Evolutionary conservation across 306 rosid genomes (phyloP), one percentile per base, ranked within the genome.

Genomic region (Crataegus laevigata): DNA sequence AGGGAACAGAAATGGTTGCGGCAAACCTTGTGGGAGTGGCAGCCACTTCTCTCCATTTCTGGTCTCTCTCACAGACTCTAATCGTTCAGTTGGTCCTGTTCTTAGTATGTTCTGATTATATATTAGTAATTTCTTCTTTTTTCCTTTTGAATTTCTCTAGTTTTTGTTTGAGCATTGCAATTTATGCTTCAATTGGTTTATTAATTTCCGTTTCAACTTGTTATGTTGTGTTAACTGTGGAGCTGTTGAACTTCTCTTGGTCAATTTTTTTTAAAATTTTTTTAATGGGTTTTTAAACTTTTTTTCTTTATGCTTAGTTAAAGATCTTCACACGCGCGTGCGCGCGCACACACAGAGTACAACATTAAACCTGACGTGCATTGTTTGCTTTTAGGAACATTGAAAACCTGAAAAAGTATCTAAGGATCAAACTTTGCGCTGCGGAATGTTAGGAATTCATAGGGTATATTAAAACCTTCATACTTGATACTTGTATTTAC

Each of bases 1-100:
- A 43, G 93, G 88, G 47, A 58, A 78, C 58, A 85, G 85, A 82
- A 78, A 51, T 30, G 89, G 84, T 24, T 74, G 70, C 3, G 78
- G 87, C 0, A 45, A 75, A 10, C 89, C 88, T 0, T 80, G 81
- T 5, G 88, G 93, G 0, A 74, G 83, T 4, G 87, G 40, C 40
- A 36, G 40, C 40, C 9, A 36, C 40, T 36, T 36, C 40, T 36
- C 40, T 36, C 40, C 6, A 7, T 36, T 36, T 36, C 40, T 36
- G 9, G 9, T 36, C 40, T 36, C 40, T 36, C 40, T 36, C 10
- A 5, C 10, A 5, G 6, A 6, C 40, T 36, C 40, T 36, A 36
- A 36, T 36, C 8, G 40, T 36, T 36, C 9, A 36, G 9, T 36
- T 36, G 40, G 40, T 36, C 40, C 40, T 2, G 40, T 36, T 36